Evolutionary conservation across 257 asterid genomes (phyloP).

Genomic region (Penstemon eatonii): DNA sequence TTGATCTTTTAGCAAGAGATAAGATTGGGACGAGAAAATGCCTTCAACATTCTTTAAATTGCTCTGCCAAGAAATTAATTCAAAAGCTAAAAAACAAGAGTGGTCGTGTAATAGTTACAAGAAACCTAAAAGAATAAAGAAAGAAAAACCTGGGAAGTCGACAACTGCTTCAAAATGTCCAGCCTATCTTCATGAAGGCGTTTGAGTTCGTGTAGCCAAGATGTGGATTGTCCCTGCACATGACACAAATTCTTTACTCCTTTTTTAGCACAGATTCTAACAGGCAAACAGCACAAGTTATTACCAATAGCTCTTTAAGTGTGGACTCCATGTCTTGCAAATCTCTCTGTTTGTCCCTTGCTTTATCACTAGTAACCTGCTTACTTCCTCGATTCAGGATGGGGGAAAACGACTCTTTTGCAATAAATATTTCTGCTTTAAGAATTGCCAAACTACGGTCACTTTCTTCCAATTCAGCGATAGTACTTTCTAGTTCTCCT

Average conservation of each 20-base stretch:
- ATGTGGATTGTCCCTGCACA: constrained; percentile 66
- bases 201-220: constrained; percentile 68
- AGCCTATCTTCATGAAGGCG: constrained; percentile 82
- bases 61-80: constrained; percentile 58
- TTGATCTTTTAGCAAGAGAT: constrained; percentile 71
- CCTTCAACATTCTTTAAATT: constrained; percentile 64
- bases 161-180: constrained; percentile 62
- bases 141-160: constrained; percentile 68
- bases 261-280: constrained; percentile 4
- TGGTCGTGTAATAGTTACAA: constrained; percentile 20
- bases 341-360: constrained; percentile 67
- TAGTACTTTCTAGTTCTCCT: constrained; percentile 78
- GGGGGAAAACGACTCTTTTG: constrained; percentile 55
- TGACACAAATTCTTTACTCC: constrained; percentile 20
- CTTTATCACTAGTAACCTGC: constrained; percentile 51
- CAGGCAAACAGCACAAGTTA: constrained; percentile 24
- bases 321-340: constrained; percentile 78
- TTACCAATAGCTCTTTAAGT: constrained; percentile 78
- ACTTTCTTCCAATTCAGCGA: constrained; percentile 77
- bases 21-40: constrained; percentile 74
- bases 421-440: constrained; percentile 66
- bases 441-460: constrained; percentile 66
- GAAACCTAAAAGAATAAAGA: constrained; percentile 23
- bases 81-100: constrained; percentile 25
- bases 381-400: constrained; percentile 56